A percentile compares a stretch with the other conserved stretches of the same genome.
phyloP scores from a whole-genome alignment of 495 filamentous ascomycete genomes.

The Penicillium paxilli region DNA sequence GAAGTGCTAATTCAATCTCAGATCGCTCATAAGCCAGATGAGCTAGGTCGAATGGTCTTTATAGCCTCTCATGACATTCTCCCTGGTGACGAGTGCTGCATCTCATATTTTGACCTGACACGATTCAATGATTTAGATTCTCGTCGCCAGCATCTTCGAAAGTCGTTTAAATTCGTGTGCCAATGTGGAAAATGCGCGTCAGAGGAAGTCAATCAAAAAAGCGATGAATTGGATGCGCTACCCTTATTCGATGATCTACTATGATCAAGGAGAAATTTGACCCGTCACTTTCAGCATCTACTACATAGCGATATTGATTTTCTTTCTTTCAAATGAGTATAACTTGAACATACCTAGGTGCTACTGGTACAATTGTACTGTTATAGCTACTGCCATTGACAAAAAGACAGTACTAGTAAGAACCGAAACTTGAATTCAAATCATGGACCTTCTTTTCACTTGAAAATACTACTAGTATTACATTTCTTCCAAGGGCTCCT shows the following conservation, averaged over 20 bases:
- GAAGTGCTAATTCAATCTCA: slow-evolving; percentile 8
- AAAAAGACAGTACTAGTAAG: too few species aligned
- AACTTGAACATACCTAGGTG: too few species aligned
- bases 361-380: too few species aligned
- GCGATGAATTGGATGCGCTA: slow-evolving; percentile 14
- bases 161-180: slow-evolving; percentile 36
- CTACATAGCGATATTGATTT: background rate
- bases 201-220: slow-evolving; percentile 21
- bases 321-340: background rate
- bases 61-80: slow-evolving; percentile 34
- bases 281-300: background rate
- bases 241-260: slow-evolving; percentile 17
- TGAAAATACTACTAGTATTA: too few species aligned
- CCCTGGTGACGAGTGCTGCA: slow-evolving; percentile 41
- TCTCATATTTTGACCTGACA: slow-evolving; percentile 41
- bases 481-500: too few species aligned
- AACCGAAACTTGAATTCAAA: too few species aligned
- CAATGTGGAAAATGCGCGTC: slow-evolving; percentile 31
- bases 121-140: slow-evolving; percentile 18
- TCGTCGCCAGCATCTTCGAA: slow-evolving; percentile 30
- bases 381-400: too few species aligned
- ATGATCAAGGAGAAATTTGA: slow-evolving; percentile 3
- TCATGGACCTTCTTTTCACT: too few species aligned
- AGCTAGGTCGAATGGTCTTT: slow-evolving; percentile 38
- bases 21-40: slow-evolving; percentile 40